Conservation (phyloP, 2,329 filamentous ascomycete genomes). For the Cladophialophora carrionii region DNA sequence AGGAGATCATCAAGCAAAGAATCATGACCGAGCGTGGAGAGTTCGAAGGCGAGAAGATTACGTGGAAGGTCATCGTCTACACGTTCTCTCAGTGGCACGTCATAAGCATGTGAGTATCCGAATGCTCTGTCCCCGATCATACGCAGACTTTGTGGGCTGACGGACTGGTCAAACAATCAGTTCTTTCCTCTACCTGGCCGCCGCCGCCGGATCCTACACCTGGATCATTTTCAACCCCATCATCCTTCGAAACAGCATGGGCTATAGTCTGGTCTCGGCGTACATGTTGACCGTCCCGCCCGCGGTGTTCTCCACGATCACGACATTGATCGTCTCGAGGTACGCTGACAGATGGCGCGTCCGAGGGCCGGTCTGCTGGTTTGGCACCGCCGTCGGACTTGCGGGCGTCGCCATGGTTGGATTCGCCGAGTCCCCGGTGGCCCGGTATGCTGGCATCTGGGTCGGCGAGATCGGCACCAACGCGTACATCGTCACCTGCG, state of each 20-base stretch:
- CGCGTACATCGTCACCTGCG: constrained; percentile 38
- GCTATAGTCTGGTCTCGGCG: constrained; percentile 42
- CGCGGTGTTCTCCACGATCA: constrained; percentile 13
- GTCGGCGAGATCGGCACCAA: constrained; percentile 67
- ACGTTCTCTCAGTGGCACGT: constrained; percentile 54
- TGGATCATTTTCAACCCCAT: constrained; percentile 59
- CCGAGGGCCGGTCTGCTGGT: not conserved
- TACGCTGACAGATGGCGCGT: constrained; percentile 5
- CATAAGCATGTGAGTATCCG: constrained; percentile 53
- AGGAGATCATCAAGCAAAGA: constrained; percentile 57
- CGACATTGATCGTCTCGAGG: not conserved
- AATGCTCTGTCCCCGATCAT: not conserved
- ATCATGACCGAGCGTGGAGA: constrained; percentile 66
- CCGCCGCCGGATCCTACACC: constrained; percentile 67
- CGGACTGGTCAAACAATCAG: not conserved
- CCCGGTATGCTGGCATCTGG: constrained; percentile 74
- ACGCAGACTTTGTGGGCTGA: not conserved
- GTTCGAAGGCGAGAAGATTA: constrained; percentile 55
- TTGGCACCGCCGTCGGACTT: not conserved
- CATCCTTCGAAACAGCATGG: constrained; percentile 45
- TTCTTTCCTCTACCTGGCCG: constrained; percentile 19
- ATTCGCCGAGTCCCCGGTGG: constrained; percentile 44
- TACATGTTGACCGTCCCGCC: constrained; percentile 44
- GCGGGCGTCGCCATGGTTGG: constrained; percentile 4
- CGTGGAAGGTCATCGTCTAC: constrained; percentile 44